phyloP scores from a whole-genome alignment of 2,329 filamentous ascomycete genomes.

The Aspergillus felis region DNA sequence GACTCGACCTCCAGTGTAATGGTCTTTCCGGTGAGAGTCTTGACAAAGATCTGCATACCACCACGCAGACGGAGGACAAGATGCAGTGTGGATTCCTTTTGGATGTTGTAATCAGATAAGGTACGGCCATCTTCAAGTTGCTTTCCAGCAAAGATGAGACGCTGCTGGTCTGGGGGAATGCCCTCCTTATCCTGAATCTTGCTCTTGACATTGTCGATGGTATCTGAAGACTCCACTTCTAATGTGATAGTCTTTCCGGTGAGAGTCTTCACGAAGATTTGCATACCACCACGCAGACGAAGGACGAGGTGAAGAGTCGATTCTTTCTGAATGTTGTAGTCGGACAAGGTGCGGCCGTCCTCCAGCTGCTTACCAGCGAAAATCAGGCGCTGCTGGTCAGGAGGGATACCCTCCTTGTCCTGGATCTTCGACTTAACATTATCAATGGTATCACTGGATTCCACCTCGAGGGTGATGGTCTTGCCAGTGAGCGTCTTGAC shows the following conservation, averaged over 20 bases:
- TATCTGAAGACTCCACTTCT: slow-evolving; percentile 84
- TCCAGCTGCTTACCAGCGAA: no score
- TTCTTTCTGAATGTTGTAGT: no score
- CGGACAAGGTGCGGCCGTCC: no score
- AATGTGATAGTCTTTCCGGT: slow-evolving; percentile 90
- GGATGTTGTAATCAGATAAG: slow-evolving; percentile 92
- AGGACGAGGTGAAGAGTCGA: slow-evolving; percentile 20
- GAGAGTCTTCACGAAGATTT: slow-evolving; percentile 56
- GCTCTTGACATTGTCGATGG: slow-evolving; percentile 88
- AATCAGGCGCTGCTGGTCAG: no score
- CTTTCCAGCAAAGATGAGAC: slow-evolving; percentile 90
- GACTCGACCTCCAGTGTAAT: slow-evolving; percentile 66
- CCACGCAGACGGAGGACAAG: slow-evolving; percentile 76
- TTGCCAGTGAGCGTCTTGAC: slow-evolving; percentile 60
- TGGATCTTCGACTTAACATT: slow-evolving; percentile 66
- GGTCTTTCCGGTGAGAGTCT: slow-evolving; percentile 72
- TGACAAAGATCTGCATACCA: slow-evolving; percentile 83
- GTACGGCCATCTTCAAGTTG: slow-evolving; percentile 90
- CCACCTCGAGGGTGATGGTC: slow-evolving; percentile 64
- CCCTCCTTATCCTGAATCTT: slow-evolving; percentile 83
- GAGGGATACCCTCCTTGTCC: no score
- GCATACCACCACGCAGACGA: slow-evolving; percentile 76
- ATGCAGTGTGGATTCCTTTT: slow-evolving; percentile 82
- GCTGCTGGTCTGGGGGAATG: slow-evolving; percentile 91
- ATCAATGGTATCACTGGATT: slow-evolving; percentile 82